These are phyloP conservation scores for Citrus mangshanensis DNA, from an alignment of 345 rosid species.

Conservation along the genomic window DNA sequence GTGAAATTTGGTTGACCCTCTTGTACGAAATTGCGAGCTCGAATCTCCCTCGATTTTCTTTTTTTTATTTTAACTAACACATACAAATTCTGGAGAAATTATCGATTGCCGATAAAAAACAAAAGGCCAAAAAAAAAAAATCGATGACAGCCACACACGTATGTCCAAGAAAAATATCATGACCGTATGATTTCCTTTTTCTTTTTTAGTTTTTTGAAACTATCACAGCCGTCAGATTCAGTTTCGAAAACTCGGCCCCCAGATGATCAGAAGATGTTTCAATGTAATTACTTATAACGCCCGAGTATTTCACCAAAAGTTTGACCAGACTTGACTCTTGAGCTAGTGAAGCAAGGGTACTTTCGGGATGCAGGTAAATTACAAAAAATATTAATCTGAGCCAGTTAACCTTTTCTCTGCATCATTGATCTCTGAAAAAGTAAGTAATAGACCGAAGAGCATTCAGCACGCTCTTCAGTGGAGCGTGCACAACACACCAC, in stretches of 20 bases:
- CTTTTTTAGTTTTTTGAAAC: too few species aligned
- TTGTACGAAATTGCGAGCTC: too few species aligned
- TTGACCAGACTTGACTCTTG: too few species aligned
- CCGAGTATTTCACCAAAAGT: neutral
- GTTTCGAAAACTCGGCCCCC: constrained; percentile 43
- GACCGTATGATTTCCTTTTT: constrained; percentile 15
- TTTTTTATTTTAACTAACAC: too few species aligned
- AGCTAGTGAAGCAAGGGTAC: neutral
- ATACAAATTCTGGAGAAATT: too few species aligned
- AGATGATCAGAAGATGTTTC: constrained; percentile 31
- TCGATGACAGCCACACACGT: constrained; percentile 30
- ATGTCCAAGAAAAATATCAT: constrained; percentile 17
- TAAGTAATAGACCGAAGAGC: neutral
- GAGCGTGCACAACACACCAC: neutral
- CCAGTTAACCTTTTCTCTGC: constrained; percentile 25
- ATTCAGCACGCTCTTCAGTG: neutral
- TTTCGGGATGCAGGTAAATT: neutral
- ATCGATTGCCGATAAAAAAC: too few species aligned
- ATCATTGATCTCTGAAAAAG: constrained; percentile 16
- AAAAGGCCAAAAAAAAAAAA: too few species aligned
- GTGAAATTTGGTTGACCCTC: too few species aligned
- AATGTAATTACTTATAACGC: neutral
- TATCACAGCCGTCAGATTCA: constrained; percentile 36
- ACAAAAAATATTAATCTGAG: constrained; percentile 22
- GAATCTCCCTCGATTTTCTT: too few species aligned